Evolutionary conservation across 352 stramenopile species (phyloP).

Genomic region (Hyaloperonospora brassicae): DNA sequence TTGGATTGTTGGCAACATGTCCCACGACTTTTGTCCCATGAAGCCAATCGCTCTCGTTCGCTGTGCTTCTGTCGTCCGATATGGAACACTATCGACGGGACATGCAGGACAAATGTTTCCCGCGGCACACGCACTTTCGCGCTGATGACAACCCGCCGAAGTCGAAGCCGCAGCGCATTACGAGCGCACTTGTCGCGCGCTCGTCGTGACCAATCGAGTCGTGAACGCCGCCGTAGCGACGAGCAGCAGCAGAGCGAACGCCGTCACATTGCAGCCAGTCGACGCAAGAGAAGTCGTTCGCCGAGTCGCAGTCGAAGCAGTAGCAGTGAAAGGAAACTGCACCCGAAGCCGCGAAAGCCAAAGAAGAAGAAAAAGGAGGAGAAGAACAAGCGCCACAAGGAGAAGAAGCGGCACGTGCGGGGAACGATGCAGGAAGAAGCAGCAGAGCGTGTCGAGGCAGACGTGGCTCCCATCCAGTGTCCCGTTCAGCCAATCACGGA

Average conservation of each 20-base stretch:
- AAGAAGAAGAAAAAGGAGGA: constrained; percentile 23
- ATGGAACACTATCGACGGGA: too few species aligned
- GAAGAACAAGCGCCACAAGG: constrained; percentile 23
- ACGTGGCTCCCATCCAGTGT: not conserved
- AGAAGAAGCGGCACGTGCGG: constrained; percentile 11
- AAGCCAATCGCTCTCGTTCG: too few species aligned
- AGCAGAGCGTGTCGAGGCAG: not conserved
- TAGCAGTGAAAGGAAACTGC: constrained; percentile 16
- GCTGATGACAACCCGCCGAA: not conserved
- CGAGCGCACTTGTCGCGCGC: not conserved
- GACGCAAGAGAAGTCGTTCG: not conserved
- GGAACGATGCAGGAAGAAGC: constrained; percentile 3
- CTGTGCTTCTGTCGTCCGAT: too few species aligned
- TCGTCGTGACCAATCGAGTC: not conserved
- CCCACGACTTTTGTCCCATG: too few species aligned
- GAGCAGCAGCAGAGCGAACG: constrained; percentile 1
- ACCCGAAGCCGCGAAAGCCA: too few species aligned
- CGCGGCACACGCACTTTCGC: too few species aligned
- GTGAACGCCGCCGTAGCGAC: constrained; percentile 12
- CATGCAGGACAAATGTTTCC: too few species aligned
- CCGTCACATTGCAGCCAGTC: not conserved
- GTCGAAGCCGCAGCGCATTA: not conserved
- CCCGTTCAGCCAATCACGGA: constrained; percentile 1
- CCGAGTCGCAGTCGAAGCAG: not conserved
- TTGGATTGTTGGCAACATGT: too few species aligned